Percentiles rank a stretch among this genome's conserved stretches.
Evolutionary conservation across 164 flowering plant genomes (phyloP).

Genomic region (Houttuynia cordata): DNA sequence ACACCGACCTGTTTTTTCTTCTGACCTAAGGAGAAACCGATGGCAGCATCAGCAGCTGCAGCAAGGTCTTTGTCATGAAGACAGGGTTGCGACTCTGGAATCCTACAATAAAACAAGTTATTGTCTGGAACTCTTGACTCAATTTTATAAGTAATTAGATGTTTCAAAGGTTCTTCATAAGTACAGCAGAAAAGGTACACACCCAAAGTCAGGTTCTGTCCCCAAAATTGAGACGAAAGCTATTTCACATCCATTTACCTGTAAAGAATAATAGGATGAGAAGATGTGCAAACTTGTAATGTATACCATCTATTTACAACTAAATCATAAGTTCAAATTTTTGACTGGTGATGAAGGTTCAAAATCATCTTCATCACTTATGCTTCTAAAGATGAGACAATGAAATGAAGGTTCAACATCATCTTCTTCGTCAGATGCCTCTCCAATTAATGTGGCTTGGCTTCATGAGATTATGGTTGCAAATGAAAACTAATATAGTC

Average conservation of each 20-base stretch:
- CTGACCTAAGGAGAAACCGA: conserved; percentile 31
- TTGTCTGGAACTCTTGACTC: conserved; percentile 1
- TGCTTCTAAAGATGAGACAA: no score
- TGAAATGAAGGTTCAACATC: no score
- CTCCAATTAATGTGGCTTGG: no score
- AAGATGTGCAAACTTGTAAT: background rate
- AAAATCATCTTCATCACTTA: no score
- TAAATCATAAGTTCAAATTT: no score
- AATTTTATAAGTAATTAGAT: background rate
- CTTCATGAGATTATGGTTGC: no score
- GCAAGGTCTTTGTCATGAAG: conserved; percentile 88
- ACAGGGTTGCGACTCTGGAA: conserved; percentile 56
- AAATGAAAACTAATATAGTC: no score
- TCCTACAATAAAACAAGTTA: conserved; percentile 24
- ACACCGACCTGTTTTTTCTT: conserved; percentile 57
- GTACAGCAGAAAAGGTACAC: conserved; percentile 7
- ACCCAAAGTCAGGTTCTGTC: conserved; percentile 54
- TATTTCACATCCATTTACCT: conserved; percentile 73
- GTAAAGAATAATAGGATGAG: background rate
- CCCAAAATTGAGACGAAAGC: conserved; percentile 57
- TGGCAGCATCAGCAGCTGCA: conserved; percentile 78
- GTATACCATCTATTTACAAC: no score
- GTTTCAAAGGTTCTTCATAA: background rate
- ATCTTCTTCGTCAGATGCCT: no score
- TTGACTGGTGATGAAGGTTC: no score